Evolutionary conservation across 306 rosid species (phyloP), one percentile per base, ranked within the genome.

Genomic region (Rubus idaeus): DNA sequence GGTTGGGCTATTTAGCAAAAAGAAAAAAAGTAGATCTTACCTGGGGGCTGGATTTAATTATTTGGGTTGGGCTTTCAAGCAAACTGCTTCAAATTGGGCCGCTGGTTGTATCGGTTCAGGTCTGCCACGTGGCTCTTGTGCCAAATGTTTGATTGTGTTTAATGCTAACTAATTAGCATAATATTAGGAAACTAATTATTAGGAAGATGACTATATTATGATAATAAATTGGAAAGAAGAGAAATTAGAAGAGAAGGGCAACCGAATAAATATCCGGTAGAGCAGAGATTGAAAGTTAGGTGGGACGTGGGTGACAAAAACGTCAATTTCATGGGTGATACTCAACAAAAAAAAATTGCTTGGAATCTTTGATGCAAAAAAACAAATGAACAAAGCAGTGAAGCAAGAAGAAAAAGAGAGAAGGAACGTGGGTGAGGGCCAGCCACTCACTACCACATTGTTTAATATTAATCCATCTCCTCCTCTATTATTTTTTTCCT

Each of bases 271-370:
- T 47, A 81, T 53, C 17, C 42, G 51, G 23, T 81, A 61, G 65
- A 74, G 45, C 4, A 39, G 76, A 5, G 44, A 16, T 10, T 13
- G 71, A 44, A 35, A 70, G 60, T 18, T 49, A 40, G 75, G 62
- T 57, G 74, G 72, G 72, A 40, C 74, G 62, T 57, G 74, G 72
- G 72, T 70, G 89, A 86, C 91, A 82, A 83, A 82, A 30, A 37
- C 58, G 81, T 88, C 89, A 39, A 76, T 86, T 69, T 83, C 86
- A 26, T 35, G 4, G 53, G 76, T 77, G 82, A 77, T 88, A 68
- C 80, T 37, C 26, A 46, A 23, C 66, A 82, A 5, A 42, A 64
- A 62, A 87, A 79, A 46, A 81, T 87, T 89, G 87, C 50, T 77
- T 60, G 80, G 87, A 83, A 86, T 78, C 80, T 76, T 81, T 81